phyloP scores from a whole-genome alignment of 108 stramenopile species.

The Cyclotella kingstonii region DNA sequence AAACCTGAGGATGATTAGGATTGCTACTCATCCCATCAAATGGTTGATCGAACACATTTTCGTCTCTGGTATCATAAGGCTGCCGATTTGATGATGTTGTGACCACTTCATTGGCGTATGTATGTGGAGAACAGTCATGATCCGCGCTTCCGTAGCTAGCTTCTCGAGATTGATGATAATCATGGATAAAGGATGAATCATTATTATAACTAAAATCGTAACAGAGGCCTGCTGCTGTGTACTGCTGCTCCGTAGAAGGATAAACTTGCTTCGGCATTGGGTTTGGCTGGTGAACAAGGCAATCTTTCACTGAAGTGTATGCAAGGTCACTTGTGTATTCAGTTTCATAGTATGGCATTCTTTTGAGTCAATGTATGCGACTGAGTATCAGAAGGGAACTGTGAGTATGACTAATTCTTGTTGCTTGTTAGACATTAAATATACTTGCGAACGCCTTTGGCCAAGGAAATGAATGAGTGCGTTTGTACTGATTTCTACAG shows the following conservation, averaged over 20 bases:
- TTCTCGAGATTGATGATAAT: background rate
- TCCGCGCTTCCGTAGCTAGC: background rate
- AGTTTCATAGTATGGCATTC: background rate
- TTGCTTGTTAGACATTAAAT: too few species aligned
- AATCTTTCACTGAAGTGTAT: background rate
- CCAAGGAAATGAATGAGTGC: too few species aligned
- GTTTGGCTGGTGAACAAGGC: background rate
- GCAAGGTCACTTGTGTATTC: background rate
- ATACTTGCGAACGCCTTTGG: too few species aligned
- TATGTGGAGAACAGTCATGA: background rate
- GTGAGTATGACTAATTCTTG: too few species aligned
- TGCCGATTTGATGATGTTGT: too few species aligned
- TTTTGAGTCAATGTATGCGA: background rate
- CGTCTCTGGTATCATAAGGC: background rate
- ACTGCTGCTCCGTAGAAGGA: background rate
- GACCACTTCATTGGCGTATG: too few species aligned
- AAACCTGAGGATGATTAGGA: background rate
- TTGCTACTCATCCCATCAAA: background rate
- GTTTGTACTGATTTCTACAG: too few species aligned
- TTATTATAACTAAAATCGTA: background rate
- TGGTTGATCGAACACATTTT: constrained; percentile 6
- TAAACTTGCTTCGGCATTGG: background rate
- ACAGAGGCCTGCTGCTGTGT: background rate
- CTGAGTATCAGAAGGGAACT: background rate
- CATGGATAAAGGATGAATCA: background rate